Evolutionary conservation across 176 grass and related monocot species (phyloP).

Genomic region (Raddia distichophylla): DNA sequence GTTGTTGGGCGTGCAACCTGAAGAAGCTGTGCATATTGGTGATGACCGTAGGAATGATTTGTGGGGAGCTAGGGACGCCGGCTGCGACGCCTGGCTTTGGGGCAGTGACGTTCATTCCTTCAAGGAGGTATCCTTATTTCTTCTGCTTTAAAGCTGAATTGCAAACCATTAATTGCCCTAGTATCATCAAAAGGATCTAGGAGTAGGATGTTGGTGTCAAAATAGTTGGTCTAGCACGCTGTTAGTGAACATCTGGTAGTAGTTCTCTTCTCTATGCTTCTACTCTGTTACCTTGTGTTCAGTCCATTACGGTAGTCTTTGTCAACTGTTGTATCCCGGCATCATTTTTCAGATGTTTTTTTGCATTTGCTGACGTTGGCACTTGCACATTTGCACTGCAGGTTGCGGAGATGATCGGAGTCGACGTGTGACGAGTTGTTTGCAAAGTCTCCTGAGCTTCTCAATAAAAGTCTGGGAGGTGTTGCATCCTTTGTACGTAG

Average conservation of each 20-base stretch:
- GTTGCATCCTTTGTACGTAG: constrained; percentile 28
- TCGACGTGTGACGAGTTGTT: constrained; percentile 26
- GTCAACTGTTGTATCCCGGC: background rate
- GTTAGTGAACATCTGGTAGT: background rate
- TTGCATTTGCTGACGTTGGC: background rate
- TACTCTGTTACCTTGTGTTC: background rate
- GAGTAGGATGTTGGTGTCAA: background rate
- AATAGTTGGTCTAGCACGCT: background rate
- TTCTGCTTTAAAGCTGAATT: constrained; percentile 9
- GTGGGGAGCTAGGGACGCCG: constrained; percentile 97
- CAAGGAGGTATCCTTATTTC: constrained; percentile 73
- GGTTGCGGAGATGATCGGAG: constrained; percentile 61
- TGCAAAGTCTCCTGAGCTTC: constrained; percentile 3
- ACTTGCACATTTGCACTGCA: background rate
- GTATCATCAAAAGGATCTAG: background rate
- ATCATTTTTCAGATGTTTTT: background rate
- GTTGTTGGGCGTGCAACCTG: constrained; percentile 75
- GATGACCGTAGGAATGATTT: constrained; percentile 95
- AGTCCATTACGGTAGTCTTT: background rate
- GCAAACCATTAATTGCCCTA: background rate
- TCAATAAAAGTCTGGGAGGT: constrained; percentile 12
- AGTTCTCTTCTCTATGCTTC: background rate
- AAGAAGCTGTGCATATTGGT: constrained; percentile 91
- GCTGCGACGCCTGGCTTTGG: constrained; percentile 97
- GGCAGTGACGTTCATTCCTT: constrained; percentile 92